Conservation (phyloP, 345 rosid species). For the Eucalyptus caleyi region DNA sequence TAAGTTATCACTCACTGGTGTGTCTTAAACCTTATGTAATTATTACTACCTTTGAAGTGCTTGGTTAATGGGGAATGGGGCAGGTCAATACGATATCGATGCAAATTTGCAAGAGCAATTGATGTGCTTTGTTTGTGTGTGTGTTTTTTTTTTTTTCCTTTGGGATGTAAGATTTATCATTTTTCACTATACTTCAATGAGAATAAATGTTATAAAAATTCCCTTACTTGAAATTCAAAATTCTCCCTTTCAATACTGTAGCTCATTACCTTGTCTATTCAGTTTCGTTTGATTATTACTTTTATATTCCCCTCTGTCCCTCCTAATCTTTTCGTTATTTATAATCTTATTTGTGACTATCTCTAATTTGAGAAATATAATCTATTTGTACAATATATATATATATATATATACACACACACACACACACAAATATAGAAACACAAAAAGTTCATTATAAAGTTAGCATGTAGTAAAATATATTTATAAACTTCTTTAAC, state of each 20-base stretch:
- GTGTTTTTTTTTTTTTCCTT: fast-evolving
- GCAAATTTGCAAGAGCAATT: background rate
- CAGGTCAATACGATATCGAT: background rate
- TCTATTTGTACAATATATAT: background rate
- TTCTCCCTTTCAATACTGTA: background rate
- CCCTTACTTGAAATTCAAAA: background rate
- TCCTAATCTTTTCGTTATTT: background rate
- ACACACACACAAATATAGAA: background rate
- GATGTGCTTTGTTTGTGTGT: background rate
- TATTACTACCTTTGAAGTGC: background rate
- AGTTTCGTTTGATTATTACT: background rate
- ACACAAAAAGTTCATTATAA: background rate
- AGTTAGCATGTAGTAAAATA: background rate
- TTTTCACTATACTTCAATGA: background rate
- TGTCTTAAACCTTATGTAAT: fast-evolving
- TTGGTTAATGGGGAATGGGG: background rate
- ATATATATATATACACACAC: too few relatives aligned
- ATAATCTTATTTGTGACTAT: background rate
- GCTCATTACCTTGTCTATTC: background rate
- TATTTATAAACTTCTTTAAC: background rate
- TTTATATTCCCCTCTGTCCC: background rate
- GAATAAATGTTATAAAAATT: background rate
- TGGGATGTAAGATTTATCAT: background rate
- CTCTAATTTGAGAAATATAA: background rate
- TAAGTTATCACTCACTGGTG: fast-evolving